Base-by-base conservation (phyloP, 2,329 filamentous ascomycete genomes). In the Xylariaceae sp. region DNA sequence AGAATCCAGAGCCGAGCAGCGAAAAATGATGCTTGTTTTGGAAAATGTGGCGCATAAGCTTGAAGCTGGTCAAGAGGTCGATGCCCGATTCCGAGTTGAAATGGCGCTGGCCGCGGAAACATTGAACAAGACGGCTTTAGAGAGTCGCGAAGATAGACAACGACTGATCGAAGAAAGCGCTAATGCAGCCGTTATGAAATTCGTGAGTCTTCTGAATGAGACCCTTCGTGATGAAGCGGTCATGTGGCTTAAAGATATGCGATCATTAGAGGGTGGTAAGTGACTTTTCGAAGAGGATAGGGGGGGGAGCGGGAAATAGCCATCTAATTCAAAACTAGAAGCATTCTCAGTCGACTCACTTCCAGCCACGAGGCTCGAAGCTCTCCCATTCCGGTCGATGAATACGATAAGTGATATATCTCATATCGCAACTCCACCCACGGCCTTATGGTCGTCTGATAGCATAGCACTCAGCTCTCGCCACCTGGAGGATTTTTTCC, bases 401-500 rank as follows among this genome's bases (percentile, higher is more conserved):
- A 22, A 22, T 23, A 22, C 39, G 21, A 5, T 5, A 25, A 19
- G n/a, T 16, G 22, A 14, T 16, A 19, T 19, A 27, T 22, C 17
- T 19, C 20, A 6, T 22, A 14, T 34, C 4, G 25, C 7, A 21
- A 19, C n/a, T n/a, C n/a, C n/a, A n/a, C n/a, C n/a, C n/a, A n/a
- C n/a, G n/a, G n/a, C n/a, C n/a, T n/a, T 8, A 20, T 49, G 46
- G 46, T 37, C 40, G 21, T 46, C 40, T 8, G 46, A 46, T 19
- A 32, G 40, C n/a, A 22, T 52, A 14, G n/a, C 47, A 19, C 17
- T 46, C 4, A 47, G 38, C 16, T 49, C 42, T 12, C 38, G 37
- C 19, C 36, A 52, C 23, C 21, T 49, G 11, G 46, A 52, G 42
- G 49, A 46, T 19, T 49, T 46, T 16, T 49, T 52, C 16, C 27